Evolutionary conservation across 2,329 filamentous ascomycete species (phyloP), one percentile per base, ranked within the genome.

Genomic region (Coniochaeta pulveracea): DNA sequence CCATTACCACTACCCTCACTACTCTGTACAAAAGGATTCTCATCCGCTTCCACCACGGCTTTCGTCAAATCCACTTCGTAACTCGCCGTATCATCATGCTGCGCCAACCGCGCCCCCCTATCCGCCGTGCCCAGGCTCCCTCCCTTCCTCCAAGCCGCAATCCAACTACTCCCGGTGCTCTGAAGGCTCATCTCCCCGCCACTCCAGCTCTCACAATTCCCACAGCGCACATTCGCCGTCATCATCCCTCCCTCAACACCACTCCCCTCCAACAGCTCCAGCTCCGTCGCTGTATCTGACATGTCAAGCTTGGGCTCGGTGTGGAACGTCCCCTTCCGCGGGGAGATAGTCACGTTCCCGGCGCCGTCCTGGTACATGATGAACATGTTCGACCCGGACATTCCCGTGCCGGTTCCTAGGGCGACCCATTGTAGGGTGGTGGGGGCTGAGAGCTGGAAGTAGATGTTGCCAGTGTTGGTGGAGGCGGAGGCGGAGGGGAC

Each of bases 271-370:
- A 80, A 61, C 4, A 80, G 58, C 22, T 66, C 58, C 15, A 79
- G 50, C 19, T 61, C 52, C 16, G 58, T 55, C 5, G 58, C 52
- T 2, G 50, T 44, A 32, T 51, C 48, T 34, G 45, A 47, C 2
- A 54, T 55, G 50, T 69, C 65, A 25, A 56, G 47, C 17, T 51
- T 29, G 0, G 76, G 76, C 55, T 58, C 51, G 22, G 49, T 40
- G 41, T 78, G 58, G 6, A 61, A 60, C 1, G 45, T 54, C 19
- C 65, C 70, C 3, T 50, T 44, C 15, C 76, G 67, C 2, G 73
- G 63, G 40, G 73, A 78, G 34, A 80, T 47, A 1, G 76, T 80
- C 16, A 80, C 61, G 46, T 79, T 78, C 39, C 67, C 66, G 4
- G 44, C 41, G 37, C 71, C 70, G 41, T 75, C 61, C 28, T 68